Conservation (phyloP, 1,139 yeast species). For the Nakaseomyces glabratus region DNA sequence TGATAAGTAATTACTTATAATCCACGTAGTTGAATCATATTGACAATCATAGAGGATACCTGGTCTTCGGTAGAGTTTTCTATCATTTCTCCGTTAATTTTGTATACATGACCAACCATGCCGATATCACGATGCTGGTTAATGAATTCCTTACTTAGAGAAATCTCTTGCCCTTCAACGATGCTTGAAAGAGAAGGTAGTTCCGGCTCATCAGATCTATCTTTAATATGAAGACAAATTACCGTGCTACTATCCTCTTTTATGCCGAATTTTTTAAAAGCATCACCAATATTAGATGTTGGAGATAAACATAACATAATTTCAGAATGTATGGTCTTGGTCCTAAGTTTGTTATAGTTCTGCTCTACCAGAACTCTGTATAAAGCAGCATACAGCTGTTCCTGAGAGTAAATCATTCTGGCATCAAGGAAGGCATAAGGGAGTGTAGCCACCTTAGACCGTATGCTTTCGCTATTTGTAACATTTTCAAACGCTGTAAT, state of each 20-base stretch:
- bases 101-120: slow-evolving; percentile 33
- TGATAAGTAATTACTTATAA: too few species aligned
- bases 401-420: slow-evolving; percentile 36
- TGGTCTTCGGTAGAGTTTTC: slow-evolving; percentile 16
- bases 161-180: slow-evolving; percentile 31
- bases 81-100: slow-evolving; percentile 18
- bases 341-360: slow-evolving; percentile 35
- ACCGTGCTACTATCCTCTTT: slow-evolving; percentile 32
- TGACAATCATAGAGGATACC: slow-evolving; percentile 29
- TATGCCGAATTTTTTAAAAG: slow-evolving; percentile 40
- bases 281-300: slow-evolving; percentile 41
- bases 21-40: slow-evolving; percentile 34
- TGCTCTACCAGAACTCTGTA: slow-evolving; percentile 42
- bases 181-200: slow-evolving; percentile 14
- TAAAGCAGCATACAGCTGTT: slow-evolving; percentile 42
- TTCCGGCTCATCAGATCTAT: slow-evolving; percentile 14
- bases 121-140: slow-evolving; percentile 29
- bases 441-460: slow-evolving; percentile 32
- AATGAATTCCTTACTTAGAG: slow-evolving; percentile 32
- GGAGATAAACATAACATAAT: slow-evolving; percentile 45
- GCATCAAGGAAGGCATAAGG: slow-evolving; percentile 43
- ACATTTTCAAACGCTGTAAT: slow-evolving; percentile 38
- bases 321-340: slow-evolving; percentile 46
- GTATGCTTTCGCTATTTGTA: slow-evolving; percentile 33
- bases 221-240: slow-evolving; percentile 33